A percentile compares a stretch with the other conserved stretches of the same genome.
Evolutionary conservation across 306 rosid genomes (phyloP).

Genomic region (Trifolium dubium): DNA sequence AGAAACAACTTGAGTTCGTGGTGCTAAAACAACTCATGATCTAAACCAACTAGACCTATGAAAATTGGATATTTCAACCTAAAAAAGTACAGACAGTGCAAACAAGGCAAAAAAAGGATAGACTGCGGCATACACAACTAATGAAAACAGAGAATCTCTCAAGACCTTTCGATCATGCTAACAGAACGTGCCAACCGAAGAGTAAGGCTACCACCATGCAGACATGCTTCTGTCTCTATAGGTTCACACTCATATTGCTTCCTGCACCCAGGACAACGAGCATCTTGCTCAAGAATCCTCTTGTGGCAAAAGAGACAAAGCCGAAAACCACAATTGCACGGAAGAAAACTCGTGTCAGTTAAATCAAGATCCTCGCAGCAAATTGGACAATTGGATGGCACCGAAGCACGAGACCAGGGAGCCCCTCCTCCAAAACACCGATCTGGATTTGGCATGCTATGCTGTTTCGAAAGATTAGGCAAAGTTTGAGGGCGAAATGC

Average conservation of each 20-base stretch:
- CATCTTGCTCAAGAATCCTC: slow-evolving; percentile 90
- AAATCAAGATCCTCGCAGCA: slow-evolving; percentile 92
- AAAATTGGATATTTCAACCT: slow-evolving; percentile 54
- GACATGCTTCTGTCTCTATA: slow-evolving; percentile 66
- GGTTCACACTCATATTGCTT: slow-evolving; percentile 73
- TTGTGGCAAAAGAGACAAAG: slow-evolving; percentile 98
- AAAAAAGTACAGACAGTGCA: slow-evolving; percentile 52
- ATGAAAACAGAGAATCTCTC: slow-evolving; percentile 50
- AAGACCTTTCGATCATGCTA: slow-evolving; percentile 85
- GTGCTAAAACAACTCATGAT: slow-evolving; percentile 58
- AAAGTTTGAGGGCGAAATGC: slow-evolving; percentile 88
- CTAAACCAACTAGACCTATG: slow-evolving; percentile 66
- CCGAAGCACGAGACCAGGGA: slow-evolving; percentile 55
- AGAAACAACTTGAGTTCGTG: slow-evolving; percentile 59
- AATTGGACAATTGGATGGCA: slow-evolving; percentile 81
- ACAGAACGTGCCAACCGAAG: slow-evolving; percentile 75
- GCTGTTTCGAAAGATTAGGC: slow-evolving; percentile 86
- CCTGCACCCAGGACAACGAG: slow-evolving; percentile 98
- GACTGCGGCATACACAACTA: slow-evolving; percentile 55
- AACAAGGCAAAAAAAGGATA: slow-evolving; percentile 48
- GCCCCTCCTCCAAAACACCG: slow-evolving; percentile 61
- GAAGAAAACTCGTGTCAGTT: slow-evolving; percentile 86
- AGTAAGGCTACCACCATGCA: slow-evolving; percentile 66
- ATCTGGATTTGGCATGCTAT: slow-evolving; percentile 67
- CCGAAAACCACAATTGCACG: slow-evolving; percentile 90